Conservation (phyloP, 1,284 basidiomycete genomes). For the Melampsora occidentalis region DNA sequence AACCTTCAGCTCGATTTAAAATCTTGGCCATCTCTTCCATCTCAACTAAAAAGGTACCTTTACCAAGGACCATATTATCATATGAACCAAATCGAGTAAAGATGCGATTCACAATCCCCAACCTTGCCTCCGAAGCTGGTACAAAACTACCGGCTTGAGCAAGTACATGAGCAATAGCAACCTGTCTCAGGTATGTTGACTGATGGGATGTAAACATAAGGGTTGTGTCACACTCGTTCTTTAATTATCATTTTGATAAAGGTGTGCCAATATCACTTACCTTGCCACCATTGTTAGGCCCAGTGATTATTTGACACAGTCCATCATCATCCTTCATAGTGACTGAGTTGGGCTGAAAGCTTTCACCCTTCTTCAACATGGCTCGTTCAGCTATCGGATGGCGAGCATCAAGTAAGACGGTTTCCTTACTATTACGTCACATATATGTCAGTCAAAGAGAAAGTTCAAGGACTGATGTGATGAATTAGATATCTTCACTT, state of each 20-base stretch:
- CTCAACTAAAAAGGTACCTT: constrained; percentile 72
- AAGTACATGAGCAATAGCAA: constrained; percentile 81
- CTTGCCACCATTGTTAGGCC: constrained; percentile 42
- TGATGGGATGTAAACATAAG: constrained; percentile 57
- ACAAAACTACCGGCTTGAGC: constrained; percentile 92
- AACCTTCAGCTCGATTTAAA: constrained; percentile 71
- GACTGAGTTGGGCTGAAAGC: constrained; percentile 33
- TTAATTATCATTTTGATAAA: too few species aligned
- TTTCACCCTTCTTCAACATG: constrained; percentile 23
- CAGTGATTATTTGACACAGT: constrained; percentile 37
- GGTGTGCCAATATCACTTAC: background rate
- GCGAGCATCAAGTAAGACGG: constrained; percentile 25
- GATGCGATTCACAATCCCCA: constrained; percentile 85
- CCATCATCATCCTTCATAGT: constrained; percentile 32
- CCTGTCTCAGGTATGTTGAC: constrained; percentile 86
- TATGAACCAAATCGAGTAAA: constrained; percentile 94
- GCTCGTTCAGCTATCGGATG: constrained; percentile 37
- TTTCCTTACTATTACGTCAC: constrained; percentile 15
- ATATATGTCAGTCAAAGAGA: background rate
- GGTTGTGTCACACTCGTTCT: too few species aligned
- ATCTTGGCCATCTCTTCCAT: constrained; percentile 59
- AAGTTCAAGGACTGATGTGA: background rate
- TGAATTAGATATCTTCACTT: constrained; percentile 8
- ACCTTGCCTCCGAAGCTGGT: constrained; percentile 71
- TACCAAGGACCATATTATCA: constrained; percentile 87